Evolutionary conservation across 140 eudicot species (phyloP).

Genomic region (Flaveria floridana): DNA sequence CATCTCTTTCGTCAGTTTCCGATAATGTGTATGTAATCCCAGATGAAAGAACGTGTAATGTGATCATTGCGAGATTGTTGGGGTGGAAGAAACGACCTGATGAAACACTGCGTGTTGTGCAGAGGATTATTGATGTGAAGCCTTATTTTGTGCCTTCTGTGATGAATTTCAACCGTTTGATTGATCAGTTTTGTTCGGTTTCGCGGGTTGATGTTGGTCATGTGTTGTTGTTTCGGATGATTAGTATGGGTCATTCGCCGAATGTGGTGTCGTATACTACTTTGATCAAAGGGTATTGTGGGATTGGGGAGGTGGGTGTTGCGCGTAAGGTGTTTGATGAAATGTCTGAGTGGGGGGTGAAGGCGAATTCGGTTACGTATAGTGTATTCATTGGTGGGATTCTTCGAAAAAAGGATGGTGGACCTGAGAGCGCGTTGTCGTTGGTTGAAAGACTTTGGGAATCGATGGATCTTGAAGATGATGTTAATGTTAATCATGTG

Average conservation of each 20-base stretch:
- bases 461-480: conserved; percentile 40
- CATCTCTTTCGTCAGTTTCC: conserved; percentile 24
- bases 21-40: conserved; percentile 32
- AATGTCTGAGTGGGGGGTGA: conserved; percentile 58
- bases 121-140: conserved; percentile 33
- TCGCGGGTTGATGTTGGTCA: conserved; percentile 42
- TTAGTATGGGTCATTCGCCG: conserved; percentile 57
- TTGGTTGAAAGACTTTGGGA: conserved; percentile 60
- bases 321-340: conserved; percentile 76
- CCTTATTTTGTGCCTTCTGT: conserved; percentile 73
- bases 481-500: conserved; percentile 50
- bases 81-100: conserved; percentile 42
- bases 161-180: conserved; percentile 70
- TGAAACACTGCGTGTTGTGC: conserved; percentile 44
- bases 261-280: conserved; percentile 69
- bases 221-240: conserved; percentile 54
- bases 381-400: conserved; percentile 64
- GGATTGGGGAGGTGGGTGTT: conserved; percentile 46
- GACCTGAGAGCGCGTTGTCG: conserved; percentile 25
- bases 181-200: conserved; percentile 53
- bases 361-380: conserved; percentile 60
- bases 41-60: conserved; percentile 81
- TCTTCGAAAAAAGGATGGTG: conserved; percentile 39
- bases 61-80: conserved; percentile 62
- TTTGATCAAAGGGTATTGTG: conserved; percentile 64